These are phyloP conservation scores for Casuarina equisetifolia DNA, from an alignment of 306 rosid genomes.

Conservation along the genomic window DNA sequence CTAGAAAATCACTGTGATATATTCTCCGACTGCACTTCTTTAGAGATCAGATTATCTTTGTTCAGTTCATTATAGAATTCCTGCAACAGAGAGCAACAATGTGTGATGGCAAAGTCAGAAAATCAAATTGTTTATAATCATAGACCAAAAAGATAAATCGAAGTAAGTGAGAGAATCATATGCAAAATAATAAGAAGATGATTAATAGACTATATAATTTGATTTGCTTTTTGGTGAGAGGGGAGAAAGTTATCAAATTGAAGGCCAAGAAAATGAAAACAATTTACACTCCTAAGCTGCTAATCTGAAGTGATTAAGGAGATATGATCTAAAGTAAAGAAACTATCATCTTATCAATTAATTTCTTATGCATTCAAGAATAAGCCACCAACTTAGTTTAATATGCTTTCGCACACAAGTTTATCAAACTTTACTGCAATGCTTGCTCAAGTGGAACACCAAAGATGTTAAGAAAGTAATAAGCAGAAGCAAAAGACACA, in stretches of 20 bases:
- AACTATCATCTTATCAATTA: neutral
- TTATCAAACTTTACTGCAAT: neutral
- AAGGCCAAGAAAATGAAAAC: neutral
- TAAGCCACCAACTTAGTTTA: neutral
- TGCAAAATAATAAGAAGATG: conserved; percentile 21
- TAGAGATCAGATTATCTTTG: conserved; percentile 36
- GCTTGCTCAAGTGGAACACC: neutral
- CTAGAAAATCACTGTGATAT: conserved; percentile 51
- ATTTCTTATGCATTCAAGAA: neutral
- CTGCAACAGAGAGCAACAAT: conserved; percentile 36
- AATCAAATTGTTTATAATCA: conserved; percentile 19
- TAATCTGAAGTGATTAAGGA: neutral
- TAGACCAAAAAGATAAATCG: conserved; percentile 1
- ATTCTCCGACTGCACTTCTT: conserved; percentile 48
- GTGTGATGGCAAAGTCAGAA: conserved; percentile 5
- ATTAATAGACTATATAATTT: neutral
- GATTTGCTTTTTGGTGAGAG: neutral
- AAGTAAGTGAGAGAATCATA: conserved; percentile 21
- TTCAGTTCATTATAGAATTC: conserved; percentile 42
- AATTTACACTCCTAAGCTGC: neutral
- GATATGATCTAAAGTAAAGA: neutral
- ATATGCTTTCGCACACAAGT: neutral
- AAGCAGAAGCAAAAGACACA: neutral
- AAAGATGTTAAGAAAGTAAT: conserved; percentile 2
- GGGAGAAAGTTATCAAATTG: too few relatives aligned